Evolutionary conservation across 192 early-diverging fungal species (phyloP).

Genomic region (Geosiphon pyriformis): DNA sequence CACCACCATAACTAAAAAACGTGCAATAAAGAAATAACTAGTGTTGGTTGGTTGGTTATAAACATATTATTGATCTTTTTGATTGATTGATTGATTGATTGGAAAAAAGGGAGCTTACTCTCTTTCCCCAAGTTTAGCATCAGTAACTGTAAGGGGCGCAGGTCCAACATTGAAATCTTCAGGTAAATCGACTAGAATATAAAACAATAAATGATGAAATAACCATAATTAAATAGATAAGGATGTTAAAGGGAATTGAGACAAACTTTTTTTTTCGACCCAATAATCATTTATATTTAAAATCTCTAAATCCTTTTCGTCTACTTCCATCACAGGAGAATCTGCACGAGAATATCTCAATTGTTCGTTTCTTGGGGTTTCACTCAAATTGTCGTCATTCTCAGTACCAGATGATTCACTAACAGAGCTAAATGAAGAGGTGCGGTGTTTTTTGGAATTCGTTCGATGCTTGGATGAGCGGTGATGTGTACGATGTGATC

Average conservation of each 20-base stretch:
- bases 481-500: not conserved
- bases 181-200: constrained; percentile 40
- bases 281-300: constrained; percentile 40
- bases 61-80: not conserved
- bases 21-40: constrained; percentile 31
- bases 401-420: not conserved
- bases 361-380: not conserved
- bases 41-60: not conserved
- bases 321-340: constrained; percentile 3
- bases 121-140: constrained; percentile 58
- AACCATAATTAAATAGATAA: not conserved
- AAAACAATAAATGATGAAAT: not conserved
- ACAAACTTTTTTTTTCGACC: constrained; percentile 53
- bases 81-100: no score
- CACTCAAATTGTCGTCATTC: no score
- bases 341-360: not conserved
- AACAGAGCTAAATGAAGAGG: not conserved
- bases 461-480: not conserved
- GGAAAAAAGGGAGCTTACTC: constrained; percentile 33
- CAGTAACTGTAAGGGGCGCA: constrained; percentile 49
- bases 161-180: constrained; percentile 71
- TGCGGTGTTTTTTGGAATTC: not conserved
- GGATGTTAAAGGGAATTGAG: not conserved
- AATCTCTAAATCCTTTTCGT: constrained; percentile 6
- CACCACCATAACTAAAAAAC: constrained; percentile 62